Conservation (phyloP, 192 early-diverging fungal species). For the Backusella australiensis region DNA sequence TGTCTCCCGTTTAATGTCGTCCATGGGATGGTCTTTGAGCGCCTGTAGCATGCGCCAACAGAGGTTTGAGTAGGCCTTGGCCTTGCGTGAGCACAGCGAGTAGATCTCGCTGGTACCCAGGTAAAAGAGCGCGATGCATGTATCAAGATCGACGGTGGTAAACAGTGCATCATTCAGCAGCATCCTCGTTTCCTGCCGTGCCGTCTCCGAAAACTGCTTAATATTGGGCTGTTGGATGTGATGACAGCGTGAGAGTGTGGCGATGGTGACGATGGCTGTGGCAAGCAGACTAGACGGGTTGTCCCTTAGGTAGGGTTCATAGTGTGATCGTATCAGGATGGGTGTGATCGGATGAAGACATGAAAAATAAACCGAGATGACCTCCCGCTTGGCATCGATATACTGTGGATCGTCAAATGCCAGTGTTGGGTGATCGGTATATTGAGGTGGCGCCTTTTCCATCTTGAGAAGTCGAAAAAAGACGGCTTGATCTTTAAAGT, state of each 20-base stretch:
- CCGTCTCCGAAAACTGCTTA: neutral
- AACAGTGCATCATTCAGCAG: neutral
- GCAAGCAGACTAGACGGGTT: neutral
- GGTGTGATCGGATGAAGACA: neutral
- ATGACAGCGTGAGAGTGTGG: neutral
- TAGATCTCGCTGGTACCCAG: neutral
- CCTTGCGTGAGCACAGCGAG: neutral
- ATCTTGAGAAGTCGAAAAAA: neutral
- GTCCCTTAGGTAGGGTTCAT: neutral
- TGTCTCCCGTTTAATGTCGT: neutral
- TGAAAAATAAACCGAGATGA: neutral
- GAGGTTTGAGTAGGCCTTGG: neutral
- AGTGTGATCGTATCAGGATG: neutral
- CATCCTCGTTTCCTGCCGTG: neutral
- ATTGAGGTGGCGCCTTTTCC: neutral
- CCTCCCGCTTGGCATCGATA: neutral
- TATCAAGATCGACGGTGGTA: neutral
- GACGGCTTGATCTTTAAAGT: neutral
- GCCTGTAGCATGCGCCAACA: neutral
- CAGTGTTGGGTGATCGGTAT: neutral
- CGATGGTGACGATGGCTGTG: neutral
- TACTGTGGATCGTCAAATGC: neutral
- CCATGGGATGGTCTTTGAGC: neutral
- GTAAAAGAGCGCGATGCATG: neutral
- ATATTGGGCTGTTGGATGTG: neutral